These are phyloP conservation scores for Calcarisporium arbuscula DNA, from an alignment of 2,329 filamentous ascomycete genomes.

Conservation along the genomic window DNA sequence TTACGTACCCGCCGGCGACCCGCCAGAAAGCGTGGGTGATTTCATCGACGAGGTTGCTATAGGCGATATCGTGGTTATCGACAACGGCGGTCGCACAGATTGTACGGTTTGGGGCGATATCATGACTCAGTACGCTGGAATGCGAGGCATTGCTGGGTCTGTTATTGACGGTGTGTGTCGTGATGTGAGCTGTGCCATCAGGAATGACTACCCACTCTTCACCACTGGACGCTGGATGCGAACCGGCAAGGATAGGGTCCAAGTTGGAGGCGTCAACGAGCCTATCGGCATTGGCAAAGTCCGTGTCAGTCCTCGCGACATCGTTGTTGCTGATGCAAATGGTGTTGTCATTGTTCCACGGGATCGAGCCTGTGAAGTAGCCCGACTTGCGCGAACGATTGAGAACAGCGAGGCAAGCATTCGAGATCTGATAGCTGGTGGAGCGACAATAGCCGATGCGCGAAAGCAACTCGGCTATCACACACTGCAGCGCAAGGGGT, in stretches of 20 bases:
- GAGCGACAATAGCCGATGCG: slow-evolving; percentile 10
- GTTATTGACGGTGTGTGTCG: slow-evolving; percentile 27
- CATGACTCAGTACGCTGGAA: slow-evolving; percentile 26
- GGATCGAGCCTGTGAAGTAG: slow-evolving; percentile 12
- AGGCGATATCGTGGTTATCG: slow-evolving; percentile 25
- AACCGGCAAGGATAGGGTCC: slow-evolving; percentile 24
- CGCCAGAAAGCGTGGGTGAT: slow-evolving; percentile 20
- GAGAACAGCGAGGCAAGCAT: slow-evolving; percentile 12
- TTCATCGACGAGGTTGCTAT: slow-evolving; percentile 25
- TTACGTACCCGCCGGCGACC: slow-evolving; percentile 16
- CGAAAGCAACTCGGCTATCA: slow-evolving; percentile 13
- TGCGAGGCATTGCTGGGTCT: slow-evolving; percentile 22
- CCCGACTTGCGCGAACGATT: slow-evolving; percentile 9
- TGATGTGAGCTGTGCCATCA: slow-evolving; percentile 22
- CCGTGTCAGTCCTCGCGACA: slow-evolving; percentile 19
- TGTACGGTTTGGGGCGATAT: slow-evolving; percentile 30
- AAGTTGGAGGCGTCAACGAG: slow-evolving; percentile 22
- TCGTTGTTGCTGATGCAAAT: slow-evolving; percentile 22
- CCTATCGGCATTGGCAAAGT: slow-evolving; percentile 21
- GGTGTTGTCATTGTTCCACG: slow-evolving; percentile 16
- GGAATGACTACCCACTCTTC: slow-evolving; percentile 22
- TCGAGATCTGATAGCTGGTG: slow-evolving; percentile 8
- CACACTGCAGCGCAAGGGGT: slow-evolving; percentile 12
- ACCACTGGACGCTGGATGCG: slow-evolving; percentile 26
- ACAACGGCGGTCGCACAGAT: slow-evolving; percentile 25